These are phyloP conservation scores for Cetradonia linearis DNA, from an alignment of 495 filamentous ascomycete genomes.

Conservation along the genomic window DNA sequence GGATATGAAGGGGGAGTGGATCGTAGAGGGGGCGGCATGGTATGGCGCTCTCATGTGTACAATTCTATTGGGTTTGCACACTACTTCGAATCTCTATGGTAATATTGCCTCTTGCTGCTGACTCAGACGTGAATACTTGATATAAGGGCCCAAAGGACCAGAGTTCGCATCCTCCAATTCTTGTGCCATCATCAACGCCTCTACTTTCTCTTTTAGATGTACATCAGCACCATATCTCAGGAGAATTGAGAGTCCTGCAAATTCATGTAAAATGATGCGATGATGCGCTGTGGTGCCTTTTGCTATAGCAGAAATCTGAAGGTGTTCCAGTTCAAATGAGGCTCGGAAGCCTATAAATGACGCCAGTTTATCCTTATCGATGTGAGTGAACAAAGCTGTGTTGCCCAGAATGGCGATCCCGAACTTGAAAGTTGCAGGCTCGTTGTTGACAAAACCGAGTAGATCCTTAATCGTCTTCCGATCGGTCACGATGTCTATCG, in stretches of 20 bases:
- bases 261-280: constrained; percentile 9
- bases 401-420: constrained; percentile 5
- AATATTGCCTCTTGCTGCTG: no score
- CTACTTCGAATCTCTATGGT: no score
- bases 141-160: not conserved
- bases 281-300: constrained; percentile 3
- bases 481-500: constrained; percentile 11
- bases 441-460: not conserved
- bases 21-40: no score
- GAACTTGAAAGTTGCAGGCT: constrained; percentile 9
- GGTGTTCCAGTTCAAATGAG: not conserved
- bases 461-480: constrained; percentile 6
- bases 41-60: no score
- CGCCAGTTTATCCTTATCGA: no score
- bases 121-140: no score
- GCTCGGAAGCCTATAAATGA: constrained; percentile 11
- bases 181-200: not conserved
- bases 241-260: constrained; percentile 1
- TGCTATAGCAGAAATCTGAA: not conserved
- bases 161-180: not conserved
- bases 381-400: constrained; percentile 13
- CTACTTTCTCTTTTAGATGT: not conserved
- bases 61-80: no score
- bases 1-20: no score
- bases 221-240: constrained; percentile 11